Evolutionary conservation across 2,329 filamentous ascomycete species (phyloP).

Genomic region (Cladosporium sphaerospermum): DNA sequence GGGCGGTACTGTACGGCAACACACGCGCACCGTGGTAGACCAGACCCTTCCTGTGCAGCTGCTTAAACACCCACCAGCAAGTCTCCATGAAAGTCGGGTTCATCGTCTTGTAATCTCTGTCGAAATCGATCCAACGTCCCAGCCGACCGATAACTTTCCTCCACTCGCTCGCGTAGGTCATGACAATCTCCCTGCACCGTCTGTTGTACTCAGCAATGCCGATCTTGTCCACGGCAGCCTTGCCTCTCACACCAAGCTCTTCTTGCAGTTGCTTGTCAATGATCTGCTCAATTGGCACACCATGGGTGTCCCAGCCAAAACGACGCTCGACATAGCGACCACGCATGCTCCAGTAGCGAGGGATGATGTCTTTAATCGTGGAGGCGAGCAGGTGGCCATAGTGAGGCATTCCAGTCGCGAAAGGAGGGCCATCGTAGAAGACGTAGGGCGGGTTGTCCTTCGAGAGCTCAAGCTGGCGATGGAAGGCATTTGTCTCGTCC

Average conservation of each 20-base stretch:
- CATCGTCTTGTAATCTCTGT: constrained; percentile 98
- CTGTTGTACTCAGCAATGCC: constrained; percentile 86
- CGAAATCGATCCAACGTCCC: constrained; percentile 95
- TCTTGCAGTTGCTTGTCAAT: constrained; percentile 75
- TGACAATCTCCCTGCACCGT: constrained; percentile 87
- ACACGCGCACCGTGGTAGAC: constrained; percentile 89
- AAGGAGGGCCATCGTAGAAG: constrained; percentile 72
- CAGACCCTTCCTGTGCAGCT: constrained; percentile 79
- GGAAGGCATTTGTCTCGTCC: constrained; percentile 88
- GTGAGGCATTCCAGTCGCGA: constrained; percentile 54
- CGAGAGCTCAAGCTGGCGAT: constrained; percentile 79
- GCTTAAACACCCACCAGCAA: constrained; percentile 95
- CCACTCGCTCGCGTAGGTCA: constrained; percentile 86
- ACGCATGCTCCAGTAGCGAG: constrained; percentile 96
- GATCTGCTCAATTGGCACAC: constrained; percentile 91
- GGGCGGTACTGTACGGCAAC: constrained; percentile 89
- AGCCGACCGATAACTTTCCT: constrained; percentile 78
- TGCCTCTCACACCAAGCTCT: constrained; percentile 71
- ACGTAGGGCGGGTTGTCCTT: constrained; percentile 78
- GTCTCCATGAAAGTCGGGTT: constrained; percentile 93
- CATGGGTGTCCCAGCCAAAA: constrained; percentile 95
- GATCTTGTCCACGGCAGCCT: constrained; percentile 78
- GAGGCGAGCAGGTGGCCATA: constrained; percentile 78
- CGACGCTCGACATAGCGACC: constrained; percentile 85
- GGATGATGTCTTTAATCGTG: constrained; percentile 96